Conservation (phyloP, 805 yeast genomes). For the Saccharomyces mikatae region DNA sequence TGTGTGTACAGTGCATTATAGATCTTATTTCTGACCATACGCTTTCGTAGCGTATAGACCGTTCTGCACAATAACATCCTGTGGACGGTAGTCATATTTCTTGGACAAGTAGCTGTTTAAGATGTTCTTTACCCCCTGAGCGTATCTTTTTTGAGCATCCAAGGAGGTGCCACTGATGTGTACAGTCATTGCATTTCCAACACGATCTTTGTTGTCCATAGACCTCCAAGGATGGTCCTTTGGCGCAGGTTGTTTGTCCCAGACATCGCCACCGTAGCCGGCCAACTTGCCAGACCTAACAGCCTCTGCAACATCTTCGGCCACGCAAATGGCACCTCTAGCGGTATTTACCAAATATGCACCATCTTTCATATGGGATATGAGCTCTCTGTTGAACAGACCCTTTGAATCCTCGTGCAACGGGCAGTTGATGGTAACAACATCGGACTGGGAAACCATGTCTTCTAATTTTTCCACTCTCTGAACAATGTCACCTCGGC, state of each 20-base stretch:
- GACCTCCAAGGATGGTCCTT: constrained; percentile 69
- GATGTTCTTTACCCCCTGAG: constrained; percentile 60
- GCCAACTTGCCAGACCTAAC: constrained; percentile 57
- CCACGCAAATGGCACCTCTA: constrained; percentile 71
- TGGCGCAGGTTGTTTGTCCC: constrained; percentile 83
- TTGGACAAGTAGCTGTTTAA: constrained; percentile 60
- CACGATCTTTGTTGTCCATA: constrained; percentile 56
- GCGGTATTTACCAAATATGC: constrained; percentile 38
- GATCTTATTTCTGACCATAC: constrained; percentile 39
- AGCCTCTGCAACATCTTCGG: constrained; percentile 69
- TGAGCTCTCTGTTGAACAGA: constrained; percentile 54
- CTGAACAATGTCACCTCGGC: constrained; percentile 36
- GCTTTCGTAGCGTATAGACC: constrained; percentile 64
- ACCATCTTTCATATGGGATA: constrained; percentile 62
- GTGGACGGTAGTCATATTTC: constrained; percentile 70
- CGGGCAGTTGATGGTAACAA: constrained; percentile 72
- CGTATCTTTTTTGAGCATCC: constrained; percentile 72
- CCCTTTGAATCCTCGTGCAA: constrained; percentile 64
- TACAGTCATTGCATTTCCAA: constrained; percentile 66
- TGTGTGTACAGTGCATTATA: too few species aligned
- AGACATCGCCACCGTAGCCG: constrained; percentile 83
- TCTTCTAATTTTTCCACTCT: constrained; percentile 56
- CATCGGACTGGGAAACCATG: constrained; percentile 56
- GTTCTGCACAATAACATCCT: constrained; percentile 58
- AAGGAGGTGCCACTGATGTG: constrained; percentile 40